Percentiles rank a stretch among this genome's conserved stretches.
These are phyloP conservation scores for Xylariaceae sp. DNA, from an alignment of 2,329 filamentous ascomycete species.

Conservation along the genomic window DNA sequence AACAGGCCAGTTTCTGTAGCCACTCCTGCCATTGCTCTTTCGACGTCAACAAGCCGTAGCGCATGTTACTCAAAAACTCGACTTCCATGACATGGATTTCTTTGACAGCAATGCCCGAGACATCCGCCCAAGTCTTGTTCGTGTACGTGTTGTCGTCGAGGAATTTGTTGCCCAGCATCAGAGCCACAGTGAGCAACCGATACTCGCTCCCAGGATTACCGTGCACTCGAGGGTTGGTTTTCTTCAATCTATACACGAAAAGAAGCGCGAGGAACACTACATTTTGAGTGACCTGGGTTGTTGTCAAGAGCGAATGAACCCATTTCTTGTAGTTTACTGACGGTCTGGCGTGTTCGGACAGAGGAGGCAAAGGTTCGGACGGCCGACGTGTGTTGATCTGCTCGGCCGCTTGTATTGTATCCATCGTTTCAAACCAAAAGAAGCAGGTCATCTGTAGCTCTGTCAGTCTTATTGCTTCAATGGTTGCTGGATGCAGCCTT, in stretches of 20 bases:
- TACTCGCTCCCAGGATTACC: slow-evolving; percentile 94
- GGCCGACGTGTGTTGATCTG: slow-evolving; percentile 43
- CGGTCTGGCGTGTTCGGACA: slow-evolving; percentile 71
- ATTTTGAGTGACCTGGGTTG: slow-evolving; percentile 94
- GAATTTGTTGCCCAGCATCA: slow-evolving; percentile 99
- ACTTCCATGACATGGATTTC: slow-evolving; percentile 99
- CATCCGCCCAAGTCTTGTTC: slow-evolving; percentile 99
- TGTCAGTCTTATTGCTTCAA: slow-evolving; percentile 14
- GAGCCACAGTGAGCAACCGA: slow-evolving; percentile 81
- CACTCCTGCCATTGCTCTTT: slow-evolving; percentile 82
- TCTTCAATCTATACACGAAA: slow-evolving; percentile 91
- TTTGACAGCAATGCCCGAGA: slow-evolving; percentile 86
- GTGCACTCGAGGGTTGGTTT: slow-evolving; percentile 81
- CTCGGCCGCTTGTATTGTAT: slow-evolving; percentile 73
- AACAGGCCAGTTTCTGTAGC: slow-evolving; percentile 78
- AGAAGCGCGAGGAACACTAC: slow-evolving; percentile 85
- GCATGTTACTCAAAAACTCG: slow-evolving; percentile 98
- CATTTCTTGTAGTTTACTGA: slow-evolving; percentile 84
- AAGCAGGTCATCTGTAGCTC: slow-evolving; percentile 81
- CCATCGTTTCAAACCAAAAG: slow-evolving; percentile 93
- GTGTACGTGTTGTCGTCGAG: slow-evolving; percentile 98
- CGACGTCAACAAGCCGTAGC: slow-evolving; percentile 86
- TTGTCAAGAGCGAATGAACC: slow-evolving; percentile 85
- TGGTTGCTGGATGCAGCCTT: no score
- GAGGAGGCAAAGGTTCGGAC: slow-evolving; percentile 38